phyloP scores from a whole-genome alignment of 371 early-diverging fungal genomes.

The Mucor circinelloides region DNA sequence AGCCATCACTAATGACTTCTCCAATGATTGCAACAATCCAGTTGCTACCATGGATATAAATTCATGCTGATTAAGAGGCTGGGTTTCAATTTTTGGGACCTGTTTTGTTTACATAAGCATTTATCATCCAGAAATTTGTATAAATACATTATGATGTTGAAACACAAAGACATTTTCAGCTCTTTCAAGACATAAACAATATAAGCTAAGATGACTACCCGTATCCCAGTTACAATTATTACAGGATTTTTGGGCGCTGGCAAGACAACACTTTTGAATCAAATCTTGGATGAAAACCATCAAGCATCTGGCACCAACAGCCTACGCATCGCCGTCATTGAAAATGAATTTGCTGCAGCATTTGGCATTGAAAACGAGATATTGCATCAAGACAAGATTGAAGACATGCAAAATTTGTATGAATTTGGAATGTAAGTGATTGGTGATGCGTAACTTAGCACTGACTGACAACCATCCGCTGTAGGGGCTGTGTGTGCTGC shows the following conservation, averaged over 20 bases:
- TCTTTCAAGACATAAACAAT: background rate
- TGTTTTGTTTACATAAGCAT: too few species aligned
- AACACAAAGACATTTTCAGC: background rate
- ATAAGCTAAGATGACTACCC: background rate
- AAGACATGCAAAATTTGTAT: constrained; percentile 36
- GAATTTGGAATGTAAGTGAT: constrained; percentile 39
- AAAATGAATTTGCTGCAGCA: constrained; percentile 44
- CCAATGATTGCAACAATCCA: too few species aligned
- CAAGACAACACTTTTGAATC: constrained; percentile 24
- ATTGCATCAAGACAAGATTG: constrained; percentile 25
- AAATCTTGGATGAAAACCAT: constrained; percentile 12
- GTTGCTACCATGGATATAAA: too few species aligned
- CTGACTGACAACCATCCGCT: background rate
- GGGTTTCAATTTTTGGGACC: too few species aligned
- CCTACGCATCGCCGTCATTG: constrained; percentile 28
- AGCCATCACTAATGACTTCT: too few species aligned
- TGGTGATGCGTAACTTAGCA: background rate
- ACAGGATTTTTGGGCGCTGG: constrained; percentile 34
- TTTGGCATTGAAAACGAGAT: constrained; percentile 49
- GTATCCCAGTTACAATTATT: constrained; percentile 33
- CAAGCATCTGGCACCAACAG: background rate
- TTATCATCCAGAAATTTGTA: background rate
- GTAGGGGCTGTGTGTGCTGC: constrained; percentile 45
- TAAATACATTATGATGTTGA: background rate
- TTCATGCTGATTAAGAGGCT: too few species aligned